A percentile compares a stretch with the other conserved stretches of the same genome.
Evolutionary conservation across 2,329 filamentous ascomycete species (phyloP).

Genomic region (Cladophialophora yegresii): DNA sequence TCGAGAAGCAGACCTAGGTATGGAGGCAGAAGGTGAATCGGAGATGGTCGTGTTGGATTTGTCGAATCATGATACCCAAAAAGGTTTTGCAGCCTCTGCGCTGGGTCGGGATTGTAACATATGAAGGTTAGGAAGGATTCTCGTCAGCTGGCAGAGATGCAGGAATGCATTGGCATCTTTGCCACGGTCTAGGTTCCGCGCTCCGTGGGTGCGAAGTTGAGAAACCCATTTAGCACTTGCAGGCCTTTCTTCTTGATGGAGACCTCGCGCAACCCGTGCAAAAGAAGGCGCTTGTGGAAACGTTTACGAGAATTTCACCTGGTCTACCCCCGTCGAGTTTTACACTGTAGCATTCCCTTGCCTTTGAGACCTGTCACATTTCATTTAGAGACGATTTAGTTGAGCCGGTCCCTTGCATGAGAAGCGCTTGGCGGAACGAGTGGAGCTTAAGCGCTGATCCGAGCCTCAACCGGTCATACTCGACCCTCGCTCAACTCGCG

Average conservation of each 20-base stretch:
- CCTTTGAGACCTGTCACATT: background rate
- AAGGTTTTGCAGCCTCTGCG: background rate
- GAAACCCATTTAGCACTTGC: background rate
- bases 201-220: background rate
- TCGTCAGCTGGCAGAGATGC: background rate
- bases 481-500: conserved; percentile 2
- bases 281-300: background rate
- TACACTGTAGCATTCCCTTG: background rate
- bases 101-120: background rate
- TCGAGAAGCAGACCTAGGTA: conserved; percentile 51
- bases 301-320: background rate
- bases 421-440: conserved; percentile 18
- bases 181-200: background rate
- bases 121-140: background rate
- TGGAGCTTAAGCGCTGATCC: conserved; percentile 15
- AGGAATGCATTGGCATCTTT: background rate
- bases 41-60: background rate
- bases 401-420: conserved; percentile 20
- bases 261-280: background rate
- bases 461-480: conserved; percentile 10
- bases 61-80: conserved; percentile 2
- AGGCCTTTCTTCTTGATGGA: background rate
- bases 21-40: conserved; percentile 36
- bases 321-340: background rate
- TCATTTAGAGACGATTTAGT: conserved; percentile 1